Evolutionary conservation across 139 green algal genomes (phyloP).

Genomic region (Eudorina sp.): DNA sequence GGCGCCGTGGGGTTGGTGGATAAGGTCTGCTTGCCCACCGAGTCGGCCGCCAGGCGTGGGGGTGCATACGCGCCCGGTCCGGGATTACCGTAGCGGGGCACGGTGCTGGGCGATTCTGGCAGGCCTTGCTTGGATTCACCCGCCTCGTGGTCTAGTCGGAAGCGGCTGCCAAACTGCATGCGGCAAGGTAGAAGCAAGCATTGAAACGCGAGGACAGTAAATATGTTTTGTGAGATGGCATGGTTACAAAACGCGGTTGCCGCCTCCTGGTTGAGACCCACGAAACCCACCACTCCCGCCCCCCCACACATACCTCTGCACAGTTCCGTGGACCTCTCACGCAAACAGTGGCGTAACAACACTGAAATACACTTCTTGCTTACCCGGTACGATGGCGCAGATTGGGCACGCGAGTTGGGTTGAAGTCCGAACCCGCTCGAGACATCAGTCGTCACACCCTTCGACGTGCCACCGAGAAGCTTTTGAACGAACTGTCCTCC

Average conservation of each 20-base stretch:
- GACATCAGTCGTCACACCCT: slow-evolving; percentile 15
- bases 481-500: slow-evolving; percentile 28
- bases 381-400: slow-evolving; percentile 30
- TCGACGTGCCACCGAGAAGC: slow-evolving; percentile 15
- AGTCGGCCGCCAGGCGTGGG: background rate
- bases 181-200: background rate
- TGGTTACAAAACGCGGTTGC: no score
- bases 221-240: no score
- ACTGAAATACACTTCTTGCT: no score
- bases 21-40: slow-evolving; percentile 36
- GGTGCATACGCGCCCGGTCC: slow-evolving; percentile 20
- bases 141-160: slow-evolving; percentile 26
- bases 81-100: slow-evolving; percentile 41
- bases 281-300: no score
- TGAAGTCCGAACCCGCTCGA: slow-evolving; percentile 13
- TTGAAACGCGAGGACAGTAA: no score
- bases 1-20: slow-evolving; percentile 46
- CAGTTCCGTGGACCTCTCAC: no score
- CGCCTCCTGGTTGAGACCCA: no score
- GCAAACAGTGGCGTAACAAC: no score
- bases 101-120: background rate
- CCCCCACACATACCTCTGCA: no score
- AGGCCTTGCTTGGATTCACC: slow-evolving; percentile 24
- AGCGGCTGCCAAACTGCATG: slow-evolving; percentile 35
- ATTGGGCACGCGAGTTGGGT: slow-evolving; percentile 18